Evolutionary conservation across 75 land plant genomes (phyloP), one percentile per base, ranked within the genome.

Genomic region (Isoetes taiwanensis): DNA sequence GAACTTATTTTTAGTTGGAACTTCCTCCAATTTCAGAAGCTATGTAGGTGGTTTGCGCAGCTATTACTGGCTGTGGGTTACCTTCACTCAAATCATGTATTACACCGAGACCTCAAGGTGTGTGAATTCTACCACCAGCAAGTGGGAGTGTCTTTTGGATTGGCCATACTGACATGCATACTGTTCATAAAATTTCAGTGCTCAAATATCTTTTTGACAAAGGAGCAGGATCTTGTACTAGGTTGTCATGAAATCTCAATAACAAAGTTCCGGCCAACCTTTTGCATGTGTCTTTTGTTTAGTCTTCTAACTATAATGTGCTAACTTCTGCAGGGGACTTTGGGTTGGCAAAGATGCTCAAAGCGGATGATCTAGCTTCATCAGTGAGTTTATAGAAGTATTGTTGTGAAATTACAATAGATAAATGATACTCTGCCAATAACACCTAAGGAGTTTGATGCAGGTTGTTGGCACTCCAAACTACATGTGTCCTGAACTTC

Each of bases 161-260:
- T 43, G 3, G 16, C 24, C 24, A n/a, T n/a, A n/a, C n/a, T n/a
- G n/a, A n/a, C n/a, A n/a, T n/a, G n/a, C n/a, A n/a, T n/a, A n/a
- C n/a, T n/a, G n/a, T n/a, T n/a, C n/a, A n/a, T 43, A 59, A 32
- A 0, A 19, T 37, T 37, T 37, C 80, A 93, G 98, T 94, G 99
- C 59, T 94, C 99, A 35, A 94, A 94, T 54, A 94, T 94, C 21
- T 94, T 94, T 58, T 77, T 94, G 32, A 94, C 90, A 4, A 94
- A 89, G 69, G 96, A 94, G 54, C 86, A 89, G 31, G 86, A 84
- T 62, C 70, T 94, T 65, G 83, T 83, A 17, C 89, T 94, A 23
- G 99, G 99, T 94, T 61, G 54, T n/a, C n/a, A n/a, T n/a, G n/a
- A 67, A 65, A 23, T 1, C 2, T 37, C 2, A 28, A 30, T 32